Evolutionary conservation across 1,139 yeast species (phyloP).

Genomic region (Schwanniomyces etchellsii): DNA sequence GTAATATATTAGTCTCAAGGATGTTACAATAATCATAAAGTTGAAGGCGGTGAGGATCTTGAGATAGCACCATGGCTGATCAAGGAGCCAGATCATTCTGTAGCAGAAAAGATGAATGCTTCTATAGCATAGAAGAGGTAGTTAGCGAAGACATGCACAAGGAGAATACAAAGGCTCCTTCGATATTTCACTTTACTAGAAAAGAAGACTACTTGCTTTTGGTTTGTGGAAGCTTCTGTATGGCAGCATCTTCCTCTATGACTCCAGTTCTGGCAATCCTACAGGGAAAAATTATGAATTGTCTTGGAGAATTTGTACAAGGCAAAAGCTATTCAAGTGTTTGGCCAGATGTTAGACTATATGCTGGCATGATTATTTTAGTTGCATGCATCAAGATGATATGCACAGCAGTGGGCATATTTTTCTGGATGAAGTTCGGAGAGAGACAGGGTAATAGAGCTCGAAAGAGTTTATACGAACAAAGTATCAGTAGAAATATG

Average conservation of each 20-base stretch:
- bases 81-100: too few relatives aligned
- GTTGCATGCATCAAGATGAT: conserved; percentile 52
- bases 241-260: conserved; percentile 41
- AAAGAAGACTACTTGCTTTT: conserved; percentile 19
- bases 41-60: too few relatives aligned
- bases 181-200: not conserved
- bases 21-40: too few relatives aligned
- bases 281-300: conserved; percentile 58
- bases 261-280: conserved; percentile 63
- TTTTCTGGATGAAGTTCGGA: conserved; percentile 66
- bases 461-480: conserved; percentile 35
- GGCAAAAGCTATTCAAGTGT: conserved; percentile 12
- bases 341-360: conserved; percentile 33
- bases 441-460: conserved; percentile 64
- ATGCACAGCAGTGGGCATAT: conserved; percentile 50
- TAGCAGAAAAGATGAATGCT: too few relatives aligned
- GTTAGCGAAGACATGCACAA: not conserved
- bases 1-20: too few relatives aligned
- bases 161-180: not conserved
- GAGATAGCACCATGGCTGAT: too few relatives aligned
- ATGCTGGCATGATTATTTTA: conserved; percentile 50
- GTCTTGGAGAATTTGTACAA: conserved; percentile 34
- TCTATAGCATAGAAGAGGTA: not conserved
- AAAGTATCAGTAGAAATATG: conserved; percentile 32
- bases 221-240: conserved; percentile 16